These are phyloP conservation scores for Melaleuca alternifolia DNA, from an alignment of 345 rosid species.

Conservation along the genomic window DNA sequence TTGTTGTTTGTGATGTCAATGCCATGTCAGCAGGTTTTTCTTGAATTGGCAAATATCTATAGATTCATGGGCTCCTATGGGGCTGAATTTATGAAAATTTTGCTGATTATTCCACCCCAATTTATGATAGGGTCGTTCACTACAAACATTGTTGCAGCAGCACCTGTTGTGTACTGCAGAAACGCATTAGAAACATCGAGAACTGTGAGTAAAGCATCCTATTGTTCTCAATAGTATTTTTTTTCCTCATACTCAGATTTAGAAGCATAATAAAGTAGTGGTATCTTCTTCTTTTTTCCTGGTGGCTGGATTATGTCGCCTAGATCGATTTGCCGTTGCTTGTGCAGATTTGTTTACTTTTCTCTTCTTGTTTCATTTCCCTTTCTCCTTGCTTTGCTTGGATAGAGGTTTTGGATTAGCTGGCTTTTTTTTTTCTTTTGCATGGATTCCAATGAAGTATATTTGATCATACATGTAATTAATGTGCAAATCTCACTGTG, in stretches of 20 bases:
- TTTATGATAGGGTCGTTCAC: conserved; percentile 64
- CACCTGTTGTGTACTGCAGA: conserved; percentile 83
- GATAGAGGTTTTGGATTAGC: not conserved
- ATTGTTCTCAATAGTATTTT: not conserved
- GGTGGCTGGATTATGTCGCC: not conserved
- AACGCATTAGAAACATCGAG: conserved; percentile 33
- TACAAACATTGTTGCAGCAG: conserved; percentile 82
- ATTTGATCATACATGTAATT: not conserved
- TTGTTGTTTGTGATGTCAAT: conserved; percentile 76
- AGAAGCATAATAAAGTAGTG: not conserved
- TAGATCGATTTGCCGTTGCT: not conserved
- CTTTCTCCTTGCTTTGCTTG: too few species aligned
- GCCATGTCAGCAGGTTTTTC: conserved; percentile 65
- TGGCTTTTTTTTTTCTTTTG: not conserved
- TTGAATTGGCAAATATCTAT: not conserved
- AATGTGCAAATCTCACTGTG: not conserved
- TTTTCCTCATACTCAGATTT: not conserved
- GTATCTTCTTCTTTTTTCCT: not conserved
- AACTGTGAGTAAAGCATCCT: conserved; percentile 25
- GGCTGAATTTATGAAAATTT: not conserved
- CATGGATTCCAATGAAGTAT: not conserved
- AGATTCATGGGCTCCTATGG: not conserved
- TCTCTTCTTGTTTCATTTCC: not conserved
- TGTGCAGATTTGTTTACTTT: not conserved
- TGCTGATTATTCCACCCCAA: not conserved